A percentile compares a stretch with the other conserved stretches of the same genome.
Evolutionary conservation across 164 flowering plant genomes (phyloP).

Genomic region (Kingdonia uniflora): DNA sequence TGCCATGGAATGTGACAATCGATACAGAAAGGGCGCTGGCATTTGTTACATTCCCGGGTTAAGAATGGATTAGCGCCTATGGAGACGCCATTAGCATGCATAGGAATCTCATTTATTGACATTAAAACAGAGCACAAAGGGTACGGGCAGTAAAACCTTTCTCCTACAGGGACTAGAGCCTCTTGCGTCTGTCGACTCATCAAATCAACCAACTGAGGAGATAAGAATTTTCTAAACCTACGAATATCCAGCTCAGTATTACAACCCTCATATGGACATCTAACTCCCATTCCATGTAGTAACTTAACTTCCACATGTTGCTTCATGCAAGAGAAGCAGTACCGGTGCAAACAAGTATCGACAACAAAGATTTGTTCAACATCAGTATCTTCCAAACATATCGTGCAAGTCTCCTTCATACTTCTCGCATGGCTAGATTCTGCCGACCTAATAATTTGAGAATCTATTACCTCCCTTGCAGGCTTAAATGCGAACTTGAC

Average conservation of each 20-base stretch:
- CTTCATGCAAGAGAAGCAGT: slow-evolving; percentile 76
- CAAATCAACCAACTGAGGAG: slow-evolving; percentile 39
- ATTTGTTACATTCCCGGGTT: slow-evolving; percentile 51
- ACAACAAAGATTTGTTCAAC: slow-evolving; percentile 39
- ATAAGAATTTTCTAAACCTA: slow-evolving; percentile 44
- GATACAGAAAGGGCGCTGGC: slow-evolving; percentile 49
- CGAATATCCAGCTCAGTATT: slow-evolving; percentile 38
- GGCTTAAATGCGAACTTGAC: slow-evolving; percentile 45
- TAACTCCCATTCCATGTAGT: slow-evolving; percentile 49
- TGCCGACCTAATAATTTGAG: slow-evolving; percentile 30
- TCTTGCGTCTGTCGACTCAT: slow-evolving; percentile 50
- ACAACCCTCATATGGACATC: slow-evolving; percentile 69
- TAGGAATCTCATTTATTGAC: slow-evolving; percentile 45
- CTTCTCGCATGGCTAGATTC: slow-evolving; percentile 15
- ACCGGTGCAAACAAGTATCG: slow-evolving; percentile 58
- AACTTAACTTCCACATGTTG: slow-evolving; percentile 75
- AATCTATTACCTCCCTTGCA: slow-evolving; percentile 63
- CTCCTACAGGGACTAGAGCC: slow-evolving; percentile 54
- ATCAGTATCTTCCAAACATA: slow-evolving; percentile 63
- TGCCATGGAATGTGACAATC: slow-evolving; percentile 89
- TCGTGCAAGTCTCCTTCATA: slow-evolving; percentile 43
- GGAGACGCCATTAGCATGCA: slow-evolving; percentile 10
- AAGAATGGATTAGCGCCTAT: slow-evolving; percentile 18
- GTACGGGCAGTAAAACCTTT: slow-evolving; percentile 79
- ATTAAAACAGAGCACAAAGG: slow-evolving; percentile 75